Evolutionary conservation across 75 land plant genomes (phyloP), one percentile per base, ranked within the genome.

Genomic region (Adiantum capillusveneris): DNA sequence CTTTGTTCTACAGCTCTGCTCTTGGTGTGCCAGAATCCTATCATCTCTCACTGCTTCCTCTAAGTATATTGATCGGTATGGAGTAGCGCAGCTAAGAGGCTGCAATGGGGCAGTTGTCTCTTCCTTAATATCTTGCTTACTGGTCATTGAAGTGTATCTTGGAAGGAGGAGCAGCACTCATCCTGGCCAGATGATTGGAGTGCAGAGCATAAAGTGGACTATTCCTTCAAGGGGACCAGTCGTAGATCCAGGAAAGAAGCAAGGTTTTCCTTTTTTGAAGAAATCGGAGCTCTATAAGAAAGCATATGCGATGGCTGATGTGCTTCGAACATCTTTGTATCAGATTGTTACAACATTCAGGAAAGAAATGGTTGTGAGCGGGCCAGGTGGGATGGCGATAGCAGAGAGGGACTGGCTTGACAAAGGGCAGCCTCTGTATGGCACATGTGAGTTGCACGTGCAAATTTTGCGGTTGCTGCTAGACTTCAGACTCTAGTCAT

Each of bases 1-100:
- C 22, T 17, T 46, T 53, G 29, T 24, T 59, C 26, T 65, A 44
- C 79, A 94, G 98, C 70, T 94, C 28, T 94, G 67, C 58, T 53
- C 83, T 13, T 94, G 96, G 98, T 83, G 96, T 66, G 83, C 96
- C 16, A 58, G 79, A 31, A 65, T 71, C 7, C 58, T 71, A 22
- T 73, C 91, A 12, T 66, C 87, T 31, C 62, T 94, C 51, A 94
- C 87, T 48, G 87, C 87, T n/a, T 62, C 57, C 0, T 94, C 98
- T 1, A 87, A 63, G 25, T 53, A 55, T 27, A 90, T 89, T 54
- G 98, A 94, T 52, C 59, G 85, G 34, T 89, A 74, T 67, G 98
- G 98, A 14, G 91, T 89, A 59, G 98, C 98, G 44, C 98, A 94
- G 57, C 79, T 89, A 29, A 81, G 78, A 37, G 96, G 98, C 16